A percentile compares a stretch with the other conserved stretches of the same genome.
Conservation (phyloP, 2,329 filamentous ascomycete genomes). For the Trichoderma asperellum region DNA sequence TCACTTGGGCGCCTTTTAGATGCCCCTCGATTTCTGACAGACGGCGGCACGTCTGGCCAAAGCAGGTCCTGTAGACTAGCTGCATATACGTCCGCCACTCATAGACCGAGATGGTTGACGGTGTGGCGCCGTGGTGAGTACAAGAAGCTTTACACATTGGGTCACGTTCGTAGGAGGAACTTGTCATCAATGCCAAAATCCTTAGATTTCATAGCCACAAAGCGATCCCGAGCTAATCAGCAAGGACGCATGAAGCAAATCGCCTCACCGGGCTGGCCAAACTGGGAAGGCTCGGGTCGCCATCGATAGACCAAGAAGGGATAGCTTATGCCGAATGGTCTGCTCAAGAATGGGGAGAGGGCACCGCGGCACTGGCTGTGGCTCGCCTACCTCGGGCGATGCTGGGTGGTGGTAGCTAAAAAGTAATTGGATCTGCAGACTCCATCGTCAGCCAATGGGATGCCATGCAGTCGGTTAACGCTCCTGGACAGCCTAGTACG, state of each 20-base stretch:
- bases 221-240: slow-evolving; percentile 12
- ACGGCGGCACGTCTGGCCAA: not conserved
- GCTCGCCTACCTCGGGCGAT: slow-evolving; percentile 8
- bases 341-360: not conserved
- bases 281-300: not conserved
- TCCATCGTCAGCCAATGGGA: slow-evolving; percentile 16
- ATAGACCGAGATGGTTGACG: slow-evolving; percentile 2
- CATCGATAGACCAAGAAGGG: slow-evolving; percentile 7
- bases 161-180: slow-evolving; percentile 15
- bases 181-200: slow-evolving; percentile 17
- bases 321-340: slow-evolving; percentile 1
- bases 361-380: slow-evolving; percentile 10
- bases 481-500: not conserved
- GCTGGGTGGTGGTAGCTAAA: slow-evolving; percentile 13
- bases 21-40: not conserved
- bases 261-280: slow-evolving; percentile 8
- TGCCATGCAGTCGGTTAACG: slow-evolving; percentile 5
- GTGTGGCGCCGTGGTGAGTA: slow-evolving; percentile 6
- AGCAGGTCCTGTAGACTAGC: not conserved
- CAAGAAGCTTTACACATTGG: slow-evolving; percentile 1
- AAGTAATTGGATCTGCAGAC: not conserved
- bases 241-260: slow-evolving; percentile 2
- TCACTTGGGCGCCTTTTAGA: not conserved
- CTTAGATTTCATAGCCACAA: slow-evolving; percentile 22
- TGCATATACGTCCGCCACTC: slow-evolving; percentile 6